A percentile compares a stretch with the other conserved stretches of the same genome.
phyloP scores from a whole-genome alignment of 2,329 filamentous ascomycete genomes.

The Botrytis pseudocinerea region DNA sequence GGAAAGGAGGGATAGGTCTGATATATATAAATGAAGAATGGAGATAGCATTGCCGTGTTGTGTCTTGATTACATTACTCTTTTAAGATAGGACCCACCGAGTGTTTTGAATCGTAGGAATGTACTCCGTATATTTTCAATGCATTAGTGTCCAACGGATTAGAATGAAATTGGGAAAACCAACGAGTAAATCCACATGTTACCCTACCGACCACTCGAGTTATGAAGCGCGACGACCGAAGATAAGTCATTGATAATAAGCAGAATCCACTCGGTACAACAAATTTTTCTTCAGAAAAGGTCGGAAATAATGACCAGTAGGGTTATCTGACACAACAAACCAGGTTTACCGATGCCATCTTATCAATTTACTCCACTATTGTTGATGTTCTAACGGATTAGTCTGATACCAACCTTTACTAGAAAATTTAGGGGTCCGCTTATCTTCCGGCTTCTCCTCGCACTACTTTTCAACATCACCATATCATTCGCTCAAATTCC shows the following conservation, averaged over 20 bases:
- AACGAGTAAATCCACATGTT: conserved; percentile 16
- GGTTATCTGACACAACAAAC: not conserved
- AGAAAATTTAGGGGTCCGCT: conserved; percentile 23
- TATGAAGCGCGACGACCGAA: conserved; percentile 10
- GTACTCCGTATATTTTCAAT: conserved; percentile 10
- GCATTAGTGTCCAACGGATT: conserved; percentile 18
- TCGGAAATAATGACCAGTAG: not conserved
- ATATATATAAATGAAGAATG: conserved; percentile 19
- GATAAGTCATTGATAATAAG: conserved; percentile 20
- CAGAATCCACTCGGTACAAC: conserved; percentile 12
- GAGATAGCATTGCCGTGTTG: not conserved
- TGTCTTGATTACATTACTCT: conserved; percentile 17
- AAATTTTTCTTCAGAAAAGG: not conserved
- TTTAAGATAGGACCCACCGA: conserved; percentile 9
- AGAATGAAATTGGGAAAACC: conserved; percentile 16
- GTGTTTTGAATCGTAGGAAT: conserved; percentile 21
- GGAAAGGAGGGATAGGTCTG: not conserved
- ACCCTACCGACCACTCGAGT: conserved; percentile 2
- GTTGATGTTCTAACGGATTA: not conserved
- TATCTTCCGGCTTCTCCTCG: conserved; percentile 25
- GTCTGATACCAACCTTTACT: not conserved
- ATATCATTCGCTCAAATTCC: conserved; percentile 4
- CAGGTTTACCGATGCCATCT: conserved; percentile 21
- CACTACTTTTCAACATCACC: not conserved
- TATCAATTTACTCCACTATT: conserved; percentile 21